These are phyloP conservation scores for Yarrowia yakushimensis DNA, from an alignment of 805 yeast genomes.

Conservation along the genomic window DNA sequence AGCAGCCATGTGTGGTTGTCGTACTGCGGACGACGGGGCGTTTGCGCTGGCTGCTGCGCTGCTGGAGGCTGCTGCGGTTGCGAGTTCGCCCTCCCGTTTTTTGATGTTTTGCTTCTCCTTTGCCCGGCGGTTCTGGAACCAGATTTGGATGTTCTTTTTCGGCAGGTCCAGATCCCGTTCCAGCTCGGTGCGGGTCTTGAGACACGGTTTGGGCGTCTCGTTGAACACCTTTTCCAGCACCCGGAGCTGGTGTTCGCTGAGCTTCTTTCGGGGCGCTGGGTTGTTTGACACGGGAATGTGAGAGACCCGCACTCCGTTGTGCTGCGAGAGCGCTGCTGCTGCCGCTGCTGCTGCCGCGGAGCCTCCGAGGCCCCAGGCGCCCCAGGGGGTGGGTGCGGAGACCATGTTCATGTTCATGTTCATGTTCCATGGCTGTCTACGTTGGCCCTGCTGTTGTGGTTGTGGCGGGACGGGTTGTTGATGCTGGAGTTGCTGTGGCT, in stretches of 20 bases:
- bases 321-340: conserved; percentile 24
- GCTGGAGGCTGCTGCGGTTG: not conserved
- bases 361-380: conserved; percentile 6
- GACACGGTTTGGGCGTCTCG: conserved; percentile 69
- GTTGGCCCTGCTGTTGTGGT: conserved; percentile 5
- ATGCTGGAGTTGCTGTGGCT: not conserved
- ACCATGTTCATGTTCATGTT: conserved; percentile 21
- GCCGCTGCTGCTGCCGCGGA: conserved; percentile 13
- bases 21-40: conserved; percentile 22
- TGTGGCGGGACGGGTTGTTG: conserved; percentile 8
- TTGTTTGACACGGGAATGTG: conserved; percentile 21
- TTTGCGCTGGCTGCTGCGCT: not conserved
- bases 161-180: conserved; percentile 72
- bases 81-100: conserved; percentile 40
- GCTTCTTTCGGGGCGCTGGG: conserved; percentile 32
- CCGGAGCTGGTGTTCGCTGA: conserved; percentile 41
- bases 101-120: conserved; percentile 49
- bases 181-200: conserved; percentile 64
- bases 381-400: conserved; percentile 10
- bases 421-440: conserved; percentile 9
- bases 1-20: conserved; percentile 17
- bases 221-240: conserved; percentile 67
- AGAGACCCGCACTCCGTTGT: conserved; percentile 22
- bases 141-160: conserved; percentile 81
- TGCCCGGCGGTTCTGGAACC: conserved; percentile 86